Evolutionary conservation across 768 basidiomycete genomes (phyloP).

Genomic region (Auricularia auricula-judae): DNA sequence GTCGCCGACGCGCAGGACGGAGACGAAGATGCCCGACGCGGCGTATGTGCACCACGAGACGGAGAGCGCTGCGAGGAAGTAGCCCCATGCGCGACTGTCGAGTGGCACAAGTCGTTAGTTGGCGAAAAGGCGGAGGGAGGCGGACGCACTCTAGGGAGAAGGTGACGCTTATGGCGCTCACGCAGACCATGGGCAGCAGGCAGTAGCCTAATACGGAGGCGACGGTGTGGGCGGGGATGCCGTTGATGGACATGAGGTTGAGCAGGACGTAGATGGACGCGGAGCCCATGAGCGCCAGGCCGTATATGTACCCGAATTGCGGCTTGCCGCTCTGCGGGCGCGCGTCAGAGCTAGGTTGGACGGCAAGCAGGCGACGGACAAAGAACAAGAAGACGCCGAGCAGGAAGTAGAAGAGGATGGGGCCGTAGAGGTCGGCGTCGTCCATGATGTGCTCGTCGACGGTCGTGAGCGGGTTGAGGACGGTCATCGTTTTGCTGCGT

Average conservation of each 20-base stretch:
- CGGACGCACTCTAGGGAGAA: conserved; percentile 74
- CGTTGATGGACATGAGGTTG: conserved; percentile 92
- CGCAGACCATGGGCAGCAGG: conserved; percentile 90
- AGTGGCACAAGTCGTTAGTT: conserved; percentile 4
- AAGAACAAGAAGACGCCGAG: conserved; percentile 89
- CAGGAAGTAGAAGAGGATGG: conserved; percentile 88
- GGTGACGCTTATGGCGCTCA: conserved; percentile 80
- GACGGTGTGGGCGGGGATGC: conserved; percentile 91
- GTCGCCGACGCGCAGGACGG: conserved; percentile 89
- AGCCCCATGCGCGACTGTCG: conserved; percentile 70
- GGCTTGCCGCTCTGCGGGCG: conserved; percentile 81
- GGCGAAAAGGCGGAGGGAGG: background rate
- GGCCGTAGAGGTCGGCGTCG: conserved; percentile 95
- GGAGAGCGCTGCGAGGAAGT: conserved; percentile 67
- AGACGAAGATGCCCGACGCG: conserved; percentile 91
- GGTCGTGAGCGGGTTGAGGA: conserved; percentile 79
- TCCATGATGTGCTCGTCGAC: conserved; percentile 96
- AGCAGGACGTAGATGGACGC: conserved; percentile 87
- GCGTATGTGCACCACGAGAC: conserved; percentile 97
- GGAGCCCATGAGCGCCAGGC: conserved; percentile 90
- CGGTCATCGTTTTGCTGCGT: conserved; percentile 84
- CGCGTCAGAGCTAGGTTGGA: background rate
- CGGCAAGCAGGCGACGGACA: conserved; percentile 37
- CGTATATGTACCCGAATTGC: conserved; percentile 98
- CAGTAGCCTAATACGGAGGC: conserved; percentile 96